Evolutionary conservation across 257 asterid species (phyloP), one percentile per base, ranked within the genome.

Genomic region (Capsicum chinense): DNA sequence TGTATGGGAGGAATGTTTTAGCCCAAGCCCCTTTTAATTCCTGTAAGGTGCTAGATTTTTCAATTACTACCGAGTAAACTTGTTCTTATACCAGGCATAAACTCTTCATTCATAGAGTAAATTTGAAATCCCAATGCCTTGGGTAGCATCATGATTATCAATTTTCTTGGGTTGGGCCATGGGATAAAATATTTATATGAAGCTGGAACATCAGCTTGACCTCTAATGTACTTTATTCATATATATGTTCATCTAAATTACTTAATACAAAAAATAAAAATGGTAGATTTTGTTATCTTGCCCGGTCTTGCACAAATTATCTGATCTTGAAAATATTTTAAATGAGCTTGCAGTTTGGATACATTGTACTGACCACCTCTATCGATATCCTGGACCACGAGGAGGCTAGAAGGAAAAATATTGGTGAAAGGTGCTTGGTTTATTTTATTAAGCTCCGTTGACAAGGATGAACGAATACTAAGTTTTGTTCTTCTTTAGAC

Each of bases 341-440:
- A 16, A 42, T 70, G 79, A 9, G 26, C 79, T 70, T 70, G 79
- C 56, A 42, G 79, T 70, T 71, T 71, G 79, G 79, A 17, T 71
- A 71, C 37, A 71, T 71, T 5, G 57, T 71, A 2, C 79, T 70
- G 16, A 71, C 79, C 26, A 71, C 79, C 56, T 71, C 79, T 19
- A 57, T 57, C 5, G 79, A 37, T 17, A 71, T 71, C 33, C 17
- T 71, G 79, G 79, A 44, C 79, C 79, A 71, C 1, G 79, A 71
- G 79, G 79, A 71, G 17, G 79, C 79, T 44, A 44, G 79, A 44
- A 71, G 79, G 57, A 44, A 44, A 9, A 71, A 44, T 44, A 57
- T 71, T 47, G 79, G 79, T 71, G 79, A n/a, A 70, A 71, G 57
- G 79, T 71, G 44, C 79, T 71, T 70, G 57, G 79, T 71, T 71